Percentiles rank a stretch among this genome's conserved stretches.
Conservation (phyloP, 106 monocot species). For the Dioscorea zingiberensis region DNA sequence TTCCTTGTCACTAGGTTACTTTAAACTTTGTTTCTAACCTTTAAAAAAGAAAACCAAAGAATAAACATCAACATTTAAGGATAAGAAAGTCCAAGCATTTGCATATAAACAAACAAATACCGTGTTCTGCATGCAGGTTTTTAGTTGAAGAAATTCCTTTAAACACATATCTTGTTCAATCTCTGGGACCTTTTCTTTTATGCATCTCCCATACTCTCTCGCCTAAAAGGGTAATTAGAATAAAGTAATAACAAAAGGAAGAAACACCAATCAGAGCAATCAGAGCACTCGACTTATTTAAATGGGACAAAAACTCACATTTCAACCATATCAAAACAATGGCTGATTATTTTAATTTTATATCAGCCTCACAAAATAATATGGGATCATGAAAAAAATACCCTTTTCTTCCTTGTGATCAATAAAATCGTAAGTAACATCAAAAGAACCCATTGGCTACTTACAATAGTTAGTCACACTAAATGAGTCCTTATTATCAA, state of each 20-base stretch:
- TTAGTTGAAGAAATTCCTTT: conserved; percentile 83
- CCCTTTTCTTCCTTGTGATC: not conserved
- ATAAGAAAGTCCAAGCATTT: no score
- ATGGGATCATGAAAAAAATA: not conserved
- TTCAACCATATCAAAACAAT: not conserved
- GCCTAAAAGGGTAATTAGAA: conserved; percentile 13
- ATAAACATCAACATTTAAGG: no score
- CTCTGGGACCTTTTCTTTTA: conserved; percentile 81
- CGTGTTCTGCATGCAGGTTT: conserved; percentile 77
- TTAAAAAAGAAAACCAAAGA: not conserved
- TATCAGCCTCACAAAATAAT: not conserved
- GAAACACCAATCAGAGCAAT: not conserved
- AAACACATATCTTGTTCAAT: conserved; percentile 87
- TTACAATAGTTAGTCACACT: no score
- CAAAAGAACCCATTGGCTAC: no score
- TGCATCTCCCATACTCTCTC: conserved; percentile 78
- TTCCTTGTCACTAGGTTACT: not conserved
- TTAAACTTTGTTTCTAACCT: not conserved
- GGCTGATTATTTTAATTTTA: not conserved
- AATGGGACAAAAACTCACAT: not conserved
- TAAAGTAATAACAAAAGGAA: not conserved
- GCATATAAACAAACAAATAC: conserved; percentile 21
- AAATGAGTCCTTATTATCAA: no score
- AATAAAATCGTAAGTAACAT: no score
- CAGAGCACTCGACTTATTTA: not conserved